Base-by-base conservation (phyloP, 768 basidiomycete species). In the Gautieria morchelliformis region DNA sequence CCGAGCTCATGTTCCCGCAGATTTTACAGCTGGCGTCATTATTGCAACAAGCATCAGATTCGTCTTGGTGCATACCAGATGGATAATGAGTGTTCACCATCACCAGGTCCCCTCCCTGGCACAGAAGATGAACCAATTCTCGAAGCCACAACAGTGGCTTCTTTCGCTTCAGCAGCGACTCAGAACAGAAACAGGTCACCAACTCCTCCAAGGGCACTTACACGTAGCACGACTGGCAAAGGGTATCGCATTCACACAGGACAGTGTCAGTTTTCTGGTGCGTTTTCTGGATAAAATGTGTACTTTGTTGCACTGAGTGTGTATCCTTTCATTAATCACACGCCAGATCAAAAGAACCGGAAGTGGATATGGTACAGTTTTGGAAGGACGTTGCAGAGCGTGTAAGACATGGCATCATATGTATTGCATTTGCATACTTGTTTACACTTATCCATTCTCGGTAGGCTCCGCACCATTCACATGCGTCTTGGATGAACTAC, bases 401-500 rank as follows among this genome's bases (percentile, higher is more conserved):
- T 59, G 52, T 60, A 56, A 63, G 17, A 9, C 14, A 37, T 71
- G 37, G 52, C 41, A 30, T 20, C 61, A 17, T 30, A 46, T 47
- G 20, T 20, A 40, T 30, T 46, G 32, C 49, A 33, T 27, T 19
- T 35, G n/a, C 12, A 52, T 7, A 8, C 5, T 17, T 52, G 15
- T 24, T 40, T 17, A 39, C 53, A 27, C 41, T 19, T 19, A 17
- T 24, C 22, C 40, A 53, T 62, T 32, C 57, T 17, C 41, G 20
- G 20, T 63, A 89, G 86, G 89, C 89, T 0, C 90, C 90, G 0
- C 90, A 93, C 69, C 90, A 93, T 65, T 92, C 90, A 24, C 83
- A 89, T 39, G 90, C 90, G 48, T 93, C 90, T 6, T 93, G 90
- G 90, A 90, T 93, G 88, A 93, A 93, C 69, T 93, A 84, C 69